A percentile compares a stretch with the other conserved stretches of the same genome.
Evolutionary conservation across 371 early-diverging fungal genomes (phyloP).

Genomic region (Saksenaea vasiformis): DNA sequence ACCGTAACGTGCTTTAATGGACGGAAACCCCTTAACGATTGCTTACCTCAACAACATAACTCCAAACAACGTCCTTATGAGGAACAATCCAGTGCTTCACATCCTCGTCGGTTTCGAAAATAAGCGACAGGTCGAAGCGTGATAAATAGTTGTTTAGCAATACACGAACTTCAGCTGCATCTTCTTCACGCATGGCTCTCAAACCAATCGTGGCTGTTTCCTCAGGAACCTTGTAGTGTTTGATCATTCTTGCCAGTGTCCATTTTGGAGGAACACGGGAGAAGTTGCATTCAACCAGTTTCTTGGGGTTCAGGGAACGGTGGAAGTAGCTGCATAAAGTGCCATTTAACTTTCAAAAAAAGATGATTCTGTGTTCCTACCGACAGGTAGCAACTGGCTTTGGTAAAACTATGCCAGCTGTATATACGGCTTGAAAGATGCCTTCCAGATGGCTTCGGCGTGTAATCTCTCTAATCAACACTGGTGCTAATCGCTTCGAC

Average conservation of each 20-base stretch:
- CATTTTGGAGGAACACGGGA: slow-evolving; percentile 73
- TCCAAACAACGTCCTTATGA: slow-evolving; percentile 82
- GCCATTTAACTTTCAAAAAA: background rate
- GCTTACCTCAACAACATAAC: slow-evolving; percentile 87
- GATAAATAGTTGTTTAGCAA: slow-evolving; percentile 75
- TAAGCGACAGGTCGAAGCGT: slow-evolving; percentile 72
- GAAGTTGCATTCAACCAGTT: slow-evolving; percentile 92
- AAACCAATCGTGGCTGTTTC: slow-evolving; percentile 69
- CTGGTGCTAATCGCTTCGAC: slow-evolving; percentile 94
- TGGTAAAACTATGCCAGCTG: slow-evolving; percentile 92
- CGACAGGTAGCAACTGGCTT: slow-evolving; percentile 84
- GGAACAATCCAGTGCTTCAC: slow-evolving; percentile 93
- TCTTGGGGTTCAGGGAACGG: slow-evolving; percentile 90
- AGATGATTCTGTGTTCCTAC: slow-evolving; percentile 34
- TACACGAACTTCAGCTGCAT: slow-evolving; percentile 71
- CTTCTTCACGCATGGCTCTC: slow-evolving; percentile 75
- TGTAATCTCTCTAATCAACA: slow-evolving; percentile 99
- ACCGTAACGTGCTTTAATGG: background rate
- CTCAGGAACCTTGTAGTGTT: slow-evolving; percentile 72
- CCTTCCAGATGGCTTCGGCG: slow-evolving; percentile 91
- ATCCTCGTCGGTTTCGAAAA: slow-evolving; percentile 79
- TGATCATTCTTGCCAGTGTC: slow-evolving; percentile 77
- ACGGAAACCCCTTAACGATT: background rate
- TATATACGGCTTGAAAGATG: slow-evolving; percentile 98
- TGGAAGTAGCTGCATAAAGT: slow-evolving; percentile 80